phyloP scores from a whole-genome alignment of 2,329 filamentous ascomycete genomes.

The Phoma herbarum region DNA sequence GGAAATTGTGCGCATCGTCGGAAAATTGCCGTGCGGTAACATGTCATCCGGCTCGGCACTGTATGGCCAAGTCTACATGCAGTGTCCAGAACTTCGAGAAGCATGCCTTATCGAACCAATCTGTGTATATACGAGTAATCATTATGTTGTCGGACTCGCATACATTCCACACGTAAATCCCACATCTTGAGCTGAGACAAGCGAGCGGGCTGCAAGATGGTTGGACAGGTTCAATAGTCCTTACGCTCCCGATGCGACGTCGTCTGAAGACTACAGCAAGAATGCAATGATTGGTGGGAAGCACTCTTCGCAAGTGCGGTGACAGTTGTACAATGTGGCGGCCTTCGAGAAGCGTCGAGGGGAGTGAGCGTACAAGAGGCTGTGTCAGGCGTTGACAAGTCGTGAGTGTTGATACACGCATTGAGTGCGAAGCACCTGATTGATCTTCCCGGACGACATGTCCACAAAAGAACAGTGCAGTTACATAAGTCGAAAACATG shows the following conservation, averaged over 20 bases:
- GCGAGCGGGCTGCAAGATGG: neutral
- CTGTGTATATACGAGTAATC: neutral
- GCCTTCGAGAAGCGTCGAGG: conserved; percentile 2
- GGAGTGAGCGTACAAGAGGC: neutral
- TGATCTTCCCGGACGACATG: accelerated
- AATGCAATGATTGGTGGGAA: neutral
- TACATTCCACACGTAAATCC: conserved; percentile 11
- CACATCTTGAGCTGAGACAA: conserved; percentile 6
- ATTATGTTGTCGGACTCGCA: neutral
- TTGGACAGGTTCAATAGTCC: conserved; percentile 12
- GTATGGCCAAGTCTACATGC: neutral
- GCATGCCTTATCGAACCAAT: neutral
- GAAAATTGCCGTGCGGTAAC: neutral
- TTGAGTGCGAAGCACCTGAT: neutral
- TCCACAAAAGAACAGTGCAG: neutral
- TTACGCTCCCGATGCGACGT: conserved; percentile 7
- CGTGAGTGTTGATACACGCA: neutral
- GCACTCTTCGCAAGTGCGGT: neutral
- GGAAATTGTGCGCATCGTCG: conserved; percentile 11
- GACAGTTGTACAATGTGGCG: conserved; percentile 1
- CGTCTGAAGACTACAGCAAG: conserved; percentile 1
- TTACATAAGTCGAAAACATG: neutral
- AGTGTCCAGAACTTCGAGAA: conserved; percentile 5
- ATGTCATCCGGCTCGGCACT: neutral
- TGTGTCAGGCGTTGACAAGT: neutral